Evolutionary conservation across 176 grass and related monocot species (phyloP).

Genomic region (Bolboschoenus planiculmis): DNA sequence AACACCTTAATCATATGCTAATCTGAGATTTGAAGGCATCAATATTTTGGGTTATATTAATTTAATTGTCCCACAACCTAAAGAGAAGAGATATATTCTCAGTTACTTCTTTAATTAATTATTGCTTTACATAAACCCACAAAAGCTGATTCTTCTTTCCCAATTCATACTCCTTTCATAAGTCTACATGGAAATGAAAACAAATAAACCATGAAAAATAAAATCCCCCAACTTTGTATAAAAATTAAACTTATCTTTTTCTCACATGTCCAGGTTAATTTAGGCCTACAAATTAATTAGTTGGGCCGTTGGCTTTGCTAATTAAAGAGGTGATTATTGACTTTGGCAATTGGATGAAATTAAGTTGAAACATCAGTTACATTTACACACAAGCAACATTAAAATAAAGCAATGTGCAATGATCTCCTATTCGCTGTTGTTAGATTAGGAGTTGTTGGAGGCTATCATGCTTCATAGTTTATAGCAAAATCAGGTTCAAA

Average conservation of each 20-base stretch:
- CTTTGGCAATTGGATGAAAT: neutral
- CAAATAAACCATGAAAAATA: neutral
- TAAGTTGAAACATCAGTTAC: neutral
- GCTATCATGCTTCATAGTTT: too few relatives aligned
- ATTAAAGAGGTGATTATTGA: neutral
- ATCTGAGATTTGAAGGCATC: neutral
- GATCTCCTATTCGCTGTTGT: too few relatives aligned
- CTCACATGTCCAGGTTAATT: neutral
- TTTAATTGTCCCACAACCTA: neutral
- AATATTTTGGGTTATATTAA: neutral
- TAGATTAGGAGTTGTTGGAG: too few relatives aligned
- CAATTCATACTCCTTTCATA: neutral
- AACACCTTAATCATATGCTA: neutral
- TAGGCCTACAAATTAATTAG: neutral
- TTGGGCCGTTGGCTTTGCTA: neutral
- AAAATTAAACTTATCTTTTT: neutral
- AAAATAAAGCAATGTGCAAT: neutral
- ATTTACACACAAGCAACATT: neutral
- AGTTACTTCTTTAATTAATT: neutral
- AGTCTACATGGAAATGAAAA: neutral
- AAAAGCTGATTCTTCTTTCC: neutral
- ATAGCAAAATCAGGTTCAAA: too few relatives aligned
- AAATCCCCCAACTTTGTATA: neutral
- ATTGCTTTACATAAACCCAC: neutral
- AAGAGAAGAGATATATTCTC: neutral